Evolutionary conservation across 1,139 yeast species (phyloP), one percentile per base, ranked within the genome.

Genomic region (Geotrichum cucujoidarum): DNA sequence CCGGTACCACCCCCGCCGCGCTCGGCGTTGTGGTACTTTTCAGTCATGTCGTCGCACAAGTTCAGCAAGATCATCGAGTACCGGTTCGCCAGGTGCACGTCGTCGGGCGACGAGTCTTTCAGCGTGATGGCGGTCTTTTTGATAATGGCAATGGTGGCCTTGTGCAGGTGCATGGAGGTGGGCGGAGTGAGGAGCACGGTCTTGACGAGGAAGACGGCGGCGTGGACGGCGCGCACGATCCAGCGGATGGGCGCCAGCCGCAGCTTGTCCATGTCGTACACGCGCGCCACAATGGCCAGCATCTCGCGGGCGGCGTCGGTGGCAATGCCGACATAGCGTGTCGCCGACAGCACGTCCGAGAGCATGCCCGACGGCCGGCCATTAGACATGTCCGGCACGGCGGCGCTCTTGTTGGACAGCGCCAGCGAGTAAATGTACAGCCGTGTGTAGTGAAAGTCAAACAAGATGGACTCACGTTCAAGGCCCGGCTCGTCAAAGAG

Each of bases 231-330:
- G 51, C 95, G 72, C 1, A 89, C 84, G 4, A 85, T 81, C 95
- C 96, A 89, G 54, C 96, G 72, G 13, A 88, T 90, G 0, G 97
- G 96, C 80, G 90, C 87, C 60, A 76, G 84, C 53, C 81, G 72
- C 47, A 87, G 68, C 70, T 82, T 69, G 53, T 77, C 78, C 53
- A 83, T 69, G 10, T 57, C 59, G 59, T 83, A 88, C 2, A 87
- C 81, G 37, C 95, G 69, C 49, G 79, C 79, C 2, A 92, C 87
- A 2, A 84, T 83, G 27, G 77, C 75, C 33, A 89, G 67, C 63
- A 87, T 78, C 59, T 85, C 95, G 58, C 83, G 83, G 0, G 97
- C 96, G 0, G 97, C 84, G 51, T 74, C 78, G 55, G 84, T 86
- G 0, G 97, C 97, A 54, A 81, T 74, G 51, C 82, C 92, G 22